phyloP scores from a whole-genome alignment of 768 basidiomycete genomes.

The Podaxis sp. region DNA sequence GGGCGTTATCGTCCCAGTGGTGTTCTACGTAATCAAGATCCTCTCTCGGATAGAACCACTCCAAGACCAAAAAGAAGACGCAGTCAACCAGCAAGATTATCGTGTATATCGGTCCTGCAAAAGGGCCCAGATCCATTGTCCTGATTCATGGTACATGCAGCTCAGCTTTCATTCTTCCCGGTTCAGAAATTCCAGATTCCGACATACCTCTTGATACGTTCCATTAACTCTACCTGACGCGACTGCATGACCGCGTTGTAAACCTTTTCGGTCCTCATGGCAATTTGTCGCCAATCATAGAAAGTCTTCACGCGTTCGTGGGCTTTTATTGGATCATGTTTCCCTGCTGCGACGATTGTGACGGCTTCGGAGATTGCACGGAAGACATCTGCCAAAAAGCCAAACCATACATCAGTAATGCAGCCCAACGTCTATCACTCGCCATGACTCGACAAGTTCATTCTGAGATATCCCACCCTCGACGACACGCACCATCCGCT shows the following conservation, averaged over 20 bases:
- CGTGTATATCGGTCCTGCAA: slow-evolving; percentile 86
- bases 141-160: slow-evolving; percentile 30
- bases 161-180: background rate
- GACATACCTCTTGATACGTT: slow-evolving; percentile 69
- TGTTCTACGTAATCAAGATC: slow-evolving; percentile 72
- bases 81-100: slow-evolving; percentile 89
- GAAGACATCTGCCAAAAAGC: slow-evolving; percentile 64
- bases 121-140: slow-evolving; percentile 75
- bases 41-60: slow-evolving; percentile 80
- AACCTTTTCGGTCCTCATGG: slow-evolving; percentile 79
- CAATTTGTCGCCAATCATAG: slow-evolving; percentile 85
- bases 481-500: slow-evolving; percentile 71
- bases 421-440: background rate
- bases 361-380: slow-evolving; percentile 84
- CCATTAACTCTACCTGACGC: slow-evolving; percentile 68
- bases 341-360: slow-evolving; percentile 57
- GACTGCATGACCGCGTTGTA: slow-evolving; percentile 68
- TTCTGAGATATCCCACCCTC: background rate
- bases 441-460: background rate
- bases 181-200: background rate
- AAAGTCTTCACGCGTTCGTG: slow-evolving; percentile 79
- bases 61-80: slow-evolving; percentile 81
- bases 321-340: slow-evolving; percentile 73
- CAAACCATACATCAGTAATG: slow-evolving; percentile 2
- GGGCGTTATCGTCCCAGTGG: slow-evolving; percentile 55